Evolutionary conservation across 73 alveolate genomes (phyloP), one percentile per base, ranked within the genome.

Genomic region (Paramecium caudatum): DNA sequence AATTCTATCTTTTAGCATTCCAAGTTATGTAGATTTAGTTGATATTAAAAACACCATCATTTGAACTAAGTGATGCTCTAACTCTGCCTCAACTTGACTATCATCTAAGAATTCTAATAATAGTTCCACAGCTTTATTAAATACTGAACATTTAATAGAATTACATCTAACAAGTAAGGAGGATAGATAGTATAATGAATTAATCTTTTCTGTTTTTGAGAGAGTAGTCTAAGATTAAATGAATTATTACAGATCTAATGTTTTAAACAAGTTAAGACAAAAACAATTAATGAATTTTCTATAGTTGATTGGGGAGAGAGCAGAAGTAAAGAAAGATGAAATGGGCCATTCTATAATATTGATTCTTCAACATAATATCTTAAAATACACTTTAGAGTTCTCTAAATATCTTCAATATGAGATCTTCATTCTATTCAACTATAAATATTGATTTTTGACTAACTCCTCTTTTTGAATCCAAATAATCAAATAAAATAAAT

Each of bases 281-380:
- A 45, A 74, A 74, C 19, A 27, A 43, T 13, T 74, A 41, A 19
- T 74, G 17, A 30, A 37, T 27, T 37, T 25, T 74, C 43, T 19
- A 9, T 19, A 27, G 43, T 3, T 30, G 21, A 19, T 43, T 37
- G 19, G 43, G 55, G 8, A 74, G 12, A 41, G 69, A 39, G 43
- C 88, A 74, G 32, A 74, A 74, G 27, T 41, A 74, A 16, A 74
- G 21, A 45, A 39, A 74, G 4, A 74, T 32, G 43, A 41, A 74
- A 13, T 74, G 88, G 8, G 88, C 88, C 88, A 74, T 74, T 41
- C 88, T 74, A n/a, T 74, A 74, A 45, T 74, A 21, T 41, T 74
- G n/a, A 41, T 74, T 74, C 65, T 74, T 74, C 10, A 74, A 19
- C 43, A 74, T 45, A 3, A 74, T 37, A 23, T 74, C 88, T 74